Base-by-base conservation (phyloP, 345 rosid species). In the Gossypium raimondii region DNA sequence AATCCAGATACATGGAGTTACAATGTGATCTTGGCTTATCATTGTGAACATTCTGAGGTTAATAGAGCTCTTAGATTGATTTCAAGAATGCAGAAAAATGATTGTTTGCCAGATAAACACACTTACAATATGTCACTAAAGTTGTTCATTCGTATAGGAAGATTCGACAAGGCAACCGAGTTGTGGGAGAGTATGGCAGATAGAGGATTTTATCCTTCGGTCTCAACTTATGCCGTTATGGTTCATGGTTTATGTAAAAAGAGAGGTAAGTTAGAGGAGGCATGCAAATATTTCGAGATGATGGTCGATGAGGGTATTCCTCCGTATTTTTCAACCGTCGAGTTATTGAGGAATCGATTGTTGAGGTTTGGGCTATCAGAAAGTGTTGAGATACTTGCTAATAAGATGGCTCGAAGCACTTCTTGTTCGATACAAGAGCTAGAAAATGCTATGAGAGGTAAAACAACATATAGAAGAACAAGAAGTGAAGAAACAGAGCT, bases 301-400 rank as follows among this genome's bases (percentile, higher is more conserved):
- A 92, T 94, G 97, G 77, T 94, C 55, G 97, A 94, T 69, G 97
- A 90, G 67, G 93, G 97, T 45, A 83, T 90, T 71, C 98, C 97
- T 4, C 97, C 97, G 1, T 94, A 92, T 83, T 77, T 82, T 38
- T 73, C 92, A 3, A 90, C 94, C 1, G 82, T 90, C 34, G 97
- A 89, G 87, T 73, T 88, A 87, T 70, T 94, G 91, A 85, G 92
- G 83, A 89, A 90, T 64, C 74, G 83, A 53, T 85, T 90, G 9
- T 67, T 88, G 22, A 90, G 93, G 17, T 82, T 78, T 59, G 90
- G 94, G 64, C 74, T 88, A 11, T 71, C 81, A 83, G 97, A 94
- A 67, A 73, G 63, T 65, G 73, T 90, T 1, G 93, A 92, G 80
- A 85, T 90, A 71, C 86, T 92, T 41, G 89, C 90, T 0, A 80